A percentile compares a stretch with the other conserved stretches of the same genome.
Evolutionary conservation across 1,284 basidiomycete genomes (phyloP).

Genomic region (Xerocomus amazonicus): DNA sequence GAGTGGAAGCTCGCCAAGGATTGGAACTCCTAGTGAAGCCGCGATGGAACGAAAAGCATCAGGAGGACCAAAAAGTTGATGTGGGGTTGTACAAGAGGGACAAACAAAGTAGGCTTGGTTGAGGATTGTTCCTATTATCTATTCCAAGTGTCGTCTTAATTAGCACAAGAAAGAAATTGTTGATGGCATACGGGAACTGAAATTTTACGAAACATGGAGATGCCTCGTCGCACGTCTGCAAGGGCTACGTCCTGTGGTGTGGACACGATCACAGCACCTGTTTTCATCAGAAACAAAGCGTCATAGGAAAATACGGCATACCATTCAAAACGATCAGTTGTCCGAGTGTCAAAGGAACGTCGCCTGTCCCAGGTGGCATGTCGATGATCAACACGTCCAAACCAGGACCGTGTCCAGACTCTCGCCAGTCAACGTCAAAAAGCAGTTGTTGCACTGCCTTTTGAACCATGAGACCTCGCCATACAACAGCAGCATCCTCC

Average conservation of each 20-base stretch:
- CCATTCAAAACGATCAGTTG: constrained; percentile 89
- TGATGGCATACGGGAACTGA: constrained; percentile 69
- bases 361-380: constrained; percentile 97
- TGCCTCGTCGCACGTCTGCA: constrained; percentile 89
- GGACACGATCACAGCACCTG: constrained; percentile 85
- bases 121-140: constrained; percentile 88
- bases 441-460: constrained; percentile 96
- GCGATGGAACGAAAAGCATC: constrained; percentile 67
- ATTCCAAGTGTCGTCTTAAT: constrained; percentile 1
- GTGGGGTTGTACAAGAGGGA: constrained; percentile 65
- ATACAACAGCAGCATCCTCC: constrained; percentile 69
- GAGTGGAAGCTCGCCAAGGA: constrained; percentile 86
- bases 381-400: constrained; percentile 91
- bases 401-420: constrained; percentile 37
- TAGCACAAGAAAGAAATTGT: neutral
- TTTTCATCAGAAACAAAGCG: neutral
- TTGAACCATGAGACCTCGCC: constrained; percentile 98
- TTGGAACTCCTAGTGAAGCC: constrained; percentile 52
- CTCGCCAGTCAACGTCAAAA: constrained; percentile 94
- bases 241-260: constrained; percentile 96
- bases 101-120: constrained; percentile 93
- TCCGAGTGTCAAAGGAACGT: constrained; percentile 89
- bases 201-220: constrained; percentile 91
- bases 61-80: constrained; percentile 79
- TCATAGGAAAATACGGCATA: constrained; percentile 31